A percentile compares a stretch with the other conserved stretches of the same genome.
phyloP scores from a whole-genome alignment of 345 rosid species.

The Arabis hirsuta region DNA sequence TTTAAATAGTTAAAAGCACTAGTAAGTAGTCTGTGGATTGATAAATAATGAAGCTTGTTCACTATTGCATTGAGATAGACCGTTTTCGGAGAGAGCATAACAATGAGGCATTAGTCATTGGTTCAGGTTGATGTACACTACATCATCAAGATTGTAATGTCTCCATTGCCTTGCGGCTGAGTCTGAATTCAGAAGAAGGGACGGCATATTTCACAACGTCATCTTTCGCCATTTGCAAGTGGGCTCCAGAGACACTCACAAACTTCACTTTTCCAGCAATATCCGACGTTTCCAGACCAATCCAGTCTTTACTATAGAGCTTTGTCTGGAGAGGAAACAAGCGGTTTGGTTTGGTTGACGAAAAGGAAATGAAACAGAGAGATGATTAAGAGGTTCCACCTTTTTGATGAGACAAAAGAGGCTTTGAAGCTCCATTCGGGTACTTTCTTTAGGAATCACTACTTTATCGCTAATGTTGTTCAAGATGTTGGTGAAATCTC shows the following conservation, averaged over 20 bases:
- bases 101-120: not conserved
- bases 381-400: slow-evolving; percentile 44
- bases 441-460: slow-evolving; percentile 85
- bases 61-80: not conserved
- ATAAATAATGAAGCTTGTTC: not conserved
- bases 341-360: not conserved
- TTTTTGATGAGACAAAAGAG: slow-evolving; percentile 57
- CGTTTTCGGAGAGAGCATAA: not conserved
- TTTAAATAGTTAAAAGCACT: too few relatives aligned
- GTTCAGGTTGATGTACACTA: too few relatives aligned
- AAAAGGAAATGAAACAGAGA: not conserved
- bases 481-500: not conserved
- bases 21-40: not conserved
- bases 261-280: slow-evolving; percentile 72
- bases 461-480: slow-evolving; percentile 51
- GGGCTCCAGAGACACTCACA: slow-evolving; percentile 71
- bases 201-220: slow-evolving; percentile 63
- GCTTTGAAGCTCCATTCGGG: slow-evolving; percentile 72
- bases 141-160: not conserved
- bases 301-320: slow-evolving; percentile 89
- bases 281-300: slow-evolving; percentile 70
- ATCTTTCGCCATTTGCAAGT: slow-evolving; percentile 59
- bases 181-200: slow-evolving; percentile 42
- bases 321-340: slow-evolving; percentile 57
- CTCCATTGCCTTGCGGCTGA: not conserved